These are phyloP conservation scores for Saturnispora halmiae DNA, from an alignment of 805 yeast species.

Conservation along the genomic window DNA sequence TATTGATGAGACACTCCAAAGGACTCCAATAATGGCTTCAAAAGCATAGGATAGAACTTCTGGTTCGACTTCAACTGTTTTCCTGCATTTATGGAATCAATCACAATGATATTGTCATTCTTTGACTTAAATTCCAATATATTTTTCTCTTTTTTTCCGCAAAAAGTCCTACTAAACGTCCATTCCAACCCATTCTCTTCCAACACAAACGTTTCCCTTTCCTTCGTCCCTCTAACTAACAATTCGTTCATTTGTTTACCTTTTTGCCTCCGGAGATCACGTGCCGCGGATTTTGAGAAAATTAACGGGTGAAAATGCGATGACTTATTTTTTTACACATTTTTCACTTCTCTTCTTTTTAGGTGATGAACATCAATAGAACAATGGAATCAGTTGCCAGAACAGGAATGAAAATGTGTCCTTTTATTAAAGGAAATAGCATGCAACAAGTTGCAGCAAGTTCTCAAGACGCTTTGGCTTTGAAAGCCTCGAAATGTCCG, in stretches of 20 bases:
- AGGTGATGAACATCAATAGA: background rate
- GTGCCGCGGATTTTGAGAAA: background rate
- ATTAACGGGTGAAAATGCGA: background rate
- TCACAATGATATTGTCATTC: conserved; percentile 14
- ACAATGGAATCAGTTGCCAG: conserved; percentile 75
- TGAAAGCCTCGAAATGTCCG: conserved; percentile 74
- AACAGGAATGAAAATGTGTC: conserved; percentile 73
- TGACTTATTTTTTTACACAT: background rate
- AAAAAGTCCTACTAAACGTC: background rate
- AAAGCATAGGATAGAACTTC: conserved; percentile 33
- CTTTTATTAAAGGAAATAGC: conserved; percentile 58
- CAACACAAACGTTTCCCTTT: too few relatives aligned
- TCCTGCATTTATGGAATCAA: conserved; percentile 47
- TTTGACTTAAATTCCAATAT: background rate
- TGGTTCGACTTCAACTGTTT: conserved; percentile 27
- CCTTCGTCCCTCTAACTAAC: too few relatives aligned
- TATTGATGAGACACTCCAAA: conserved; percentile 26
- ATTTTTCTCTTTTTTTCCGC: background rate
- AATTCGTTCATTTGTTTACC: background rate
- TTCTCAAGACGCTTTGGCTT: conserved; percentile 39
- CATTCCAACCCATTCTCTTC: background rate
- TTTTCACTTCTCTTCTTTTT: background rate
- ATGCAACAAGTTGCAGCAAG: conserved; percentile 49
- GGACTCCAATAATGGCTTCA: conserved; percentile 39
- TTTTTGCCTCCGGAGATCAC: background rate